These are phyloP conservation scores for Pichia deserticola DNA, from an alignment of 805 yeast genomes.

Conservation along the genomic window DNA sequence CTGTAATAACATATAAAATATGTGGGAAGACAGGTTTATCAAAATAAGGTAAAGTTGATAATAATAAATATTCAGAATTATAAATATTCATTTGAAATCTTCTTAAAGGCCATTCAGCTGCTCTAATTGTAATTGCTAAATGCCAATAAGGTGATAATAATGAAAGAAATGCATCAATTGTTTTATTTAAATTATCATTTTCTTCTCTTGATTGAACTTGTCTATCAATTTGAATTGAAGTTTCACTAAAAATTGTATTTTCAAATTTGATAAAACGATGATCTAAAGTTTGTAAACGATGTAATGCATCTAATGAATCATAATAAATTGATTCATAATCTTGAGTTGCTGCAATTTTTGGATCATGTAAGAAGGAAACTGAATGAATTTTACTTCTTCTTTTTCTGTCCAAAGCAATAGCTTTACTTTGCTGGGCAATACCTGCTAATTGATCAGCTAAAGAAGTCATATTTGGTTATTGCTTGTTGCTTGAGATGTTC, in stretches of 20 bases:
- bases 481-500: no score
- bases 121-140: slow-evolving; percentile 66
- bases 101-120: slow-evolving; percentile 93
- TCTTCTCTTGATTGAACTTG: slow-evolving; percentile 75
- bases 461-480: slow-evolving; percentile 27
- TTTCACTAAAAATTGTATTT: slow-evolving; percentile 70
- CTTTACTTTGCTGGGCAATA: slow-evolving; percentile 54
- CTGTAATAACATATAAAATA: slow-evolving; percentile 61
- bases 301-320: slow-evolving; percentile 67
- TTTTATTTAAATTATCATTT: slow-evolving; percentile 62
- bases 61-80: slow-evolving; percentile 63
- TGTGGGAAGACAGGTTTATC: slow-evolving; percentile 66
- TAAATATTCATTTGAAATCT: slow-evolving; percentile 79
- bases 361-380: slow-evolving; percentile 77
- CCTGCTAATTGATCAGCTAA: slow-evolving; percentile 77
- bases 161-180: slow-evolving; percentile 66
- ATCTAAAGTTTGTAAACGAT: slow-evolving; percentile 65
- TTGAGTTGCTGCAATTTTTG: slow-evolving; percentile 87
- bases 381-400: slow-evolving; percentile 81
- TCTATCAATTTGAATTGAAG: slow-evolving; percentile 75
- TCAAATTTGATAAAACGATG: slow-evolving; percentile 65
- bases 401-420: slow-evolving; percentile 80
- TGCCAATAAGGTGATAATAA: slow-evolving; percentile 72
- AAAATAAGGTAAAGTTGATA: slow-evolving; percentile 78
- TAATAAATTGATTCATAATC: slow-evolving; percentile 79